Evolutionary conservation across 2,329 filamentous ascomycete species (phyloP).

Genomic region (Diatrype stigma): DNA sequence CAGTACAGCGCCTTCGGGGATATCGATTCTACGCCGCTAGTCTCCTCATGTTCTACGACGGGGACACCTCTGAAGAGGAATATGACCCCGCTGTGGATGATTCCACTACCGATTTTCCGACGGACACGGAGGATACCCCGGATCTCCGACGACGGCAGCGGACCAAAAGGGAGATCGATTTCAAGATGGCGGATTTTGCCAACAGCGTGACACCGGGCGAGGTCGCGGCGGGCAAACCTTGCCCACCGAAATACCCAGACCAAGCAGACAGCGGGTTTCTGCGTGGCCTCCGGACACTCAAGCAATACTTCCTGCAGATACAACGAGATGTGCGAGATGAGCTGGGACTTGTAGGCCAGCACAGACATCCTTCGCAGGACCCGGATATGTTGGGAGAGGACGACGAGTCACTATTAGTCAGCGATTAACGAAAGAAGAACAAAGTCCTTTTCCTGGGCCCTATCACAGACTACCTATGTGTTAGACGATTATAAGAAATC

Average conservation of each 20-base stretch:
- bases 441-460: background rate
- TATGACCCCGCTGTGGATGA: constrained; percentile 51
- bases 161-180: constrained; percentile 66
- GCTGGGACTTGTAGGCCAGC: constrained; percentile 36
- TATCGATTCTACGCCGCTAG: constrained; percentile 96
- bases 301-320: constrained; percentile 82
- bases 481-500: no score
- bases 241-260: constrained; percentile 75
- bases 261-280: constrained; percentile 87
- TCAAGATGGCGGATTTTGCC: constrained; percentile 98
- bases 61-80: constrained; percentile 57
- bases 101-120: constrained; percentile 55
- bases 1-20: constrained; percentile 72
- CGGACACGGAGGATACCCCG: constrained; percentile 52
- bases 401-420: constrained; percentile 18
- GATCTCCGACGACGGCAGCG: constrained; percentile 36
- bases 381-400: constrained; percentile 22
- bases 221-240: constrained; percentile 55
- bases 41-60: constrained; percentile 92
- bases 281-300: constrained; percentile 73
- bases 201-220: constrained; percentile 94
- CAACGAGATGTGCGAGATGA: constrained; percentile 67
- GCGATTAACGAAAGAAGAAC: constrained; percentile 16
- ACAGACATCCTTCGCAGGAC: constrained; percentile 10
- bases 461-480: no score